Base-by-base conservation (phyloP, 2,329 filamentous ascomycete species). In the Paecilomyces niveus region DNA sequence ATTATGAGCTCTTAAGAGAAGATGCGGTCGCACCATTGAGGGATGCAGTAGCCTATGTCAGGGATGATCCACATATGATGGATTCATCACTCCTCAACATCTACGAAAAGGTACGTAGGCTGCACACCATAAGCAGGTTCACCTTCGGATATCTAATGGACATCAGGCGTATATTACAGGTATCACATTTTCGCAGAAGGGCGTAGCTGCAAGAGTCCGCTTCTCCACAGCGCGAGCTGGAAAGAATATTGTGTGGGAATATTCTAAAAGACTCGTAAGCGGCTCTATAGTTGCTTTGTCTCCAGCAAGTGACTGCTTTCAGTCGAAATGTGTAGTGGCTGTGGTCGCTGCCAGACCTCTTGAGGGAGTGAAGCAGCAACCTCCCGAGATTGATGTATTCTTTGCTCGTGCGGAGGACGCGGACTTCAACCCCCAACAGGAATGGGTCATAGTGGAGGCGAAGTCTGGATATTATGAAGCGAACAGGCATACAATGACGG, bases 361-460 rank as follows among this genome's bases (percentile, higher is more conserved):
- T 3, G 73, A 78, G 1, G 84, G 83, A 0, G 74, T 95, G 0
- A 81, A 88, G 45, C 79, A 84, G 32, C 83, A 85, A 51, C 87
- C 89, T 0, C 88, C 89, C 0, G 82, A 87, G 33, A 81, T 96
- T 15, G 90, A 96, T 63, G 76, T 96, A 0, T 87, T 88, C 67
- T 92, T 91, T 76, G 82, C 83, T 0, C 72, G 81, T 7, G 66
- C 78, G 0, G 75, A 83, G 2, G 83, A 92, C 24, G 76, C 86
- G 0, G 78, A 84, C 21, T 78, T 95, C 54, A 88, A 96, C 65
- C 85, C 90, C 0, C 80, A 82, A 15, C 72, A 82, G 33, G 85
- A 89, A 64, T 87, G 86, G 71, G 73, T 92, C 10, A 96, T 96
- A 89, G 76, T 96, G 0, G 90, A 96, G 68, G 82, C 88, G 1